Conservation (phyloP, 1,139 yeast genomes). For the Tardiomyces blankii region DNA sequence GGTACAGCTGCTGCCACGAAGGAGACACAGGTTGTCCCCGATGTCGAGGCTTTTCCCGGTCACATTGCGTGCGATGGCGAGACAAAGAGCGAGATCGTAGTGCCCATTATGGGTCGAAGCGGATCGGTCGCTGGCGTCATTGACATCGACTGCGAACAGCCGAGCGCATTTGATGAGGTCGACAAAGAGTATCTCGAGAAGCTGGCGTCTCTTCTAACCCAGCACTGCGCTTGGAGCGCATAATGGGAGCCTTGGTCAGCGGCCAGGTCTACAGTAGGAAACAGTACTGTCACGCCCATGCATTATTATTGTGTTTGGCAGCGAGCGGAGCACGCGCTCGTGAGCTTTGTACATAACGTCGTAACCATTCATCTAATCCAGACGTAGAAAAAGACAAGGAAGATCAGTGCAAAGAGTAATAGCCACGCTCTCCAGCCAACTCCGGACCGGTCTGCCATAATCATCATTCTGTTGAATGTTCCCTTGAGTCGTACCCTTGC, state of each 20-base stretch:
- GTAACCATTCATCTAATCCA: constrained; percentile 33
- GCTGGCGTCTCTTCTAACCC: constrained; percentile 41
- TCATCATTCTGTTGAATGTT: constrained; percentile 63
- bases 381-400: constrained; percentile 68
- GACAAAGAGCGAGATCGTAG: constrained; percentile 86
- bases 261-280: too few species aligned
- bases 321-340: too few species aligned
- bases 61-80: constrained; percentile 98
- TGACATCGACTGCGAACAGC: constrained; percentile 69
- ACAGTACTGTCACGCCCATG: too few species aligned
- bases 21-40: constrained; percentile 59
- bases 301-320: too few species aligned
- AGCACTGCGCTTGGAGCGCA: constrained; percentile 29
- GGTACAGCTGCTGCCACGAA: constrained; percentile 61
- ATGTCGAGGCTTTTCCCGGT: constrained; percentile 74
- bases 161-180: constrained; percentile 50
- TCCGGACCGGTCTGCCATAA: constrained; percentile 76
- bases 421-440: constrained; percentile 76
- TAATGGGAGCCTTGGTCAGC: too few species aligned
- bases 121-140: constrained; percentile 52
- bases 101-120: constrained; percentile 48
- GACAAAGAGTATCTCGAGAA: constrained; percentile 53
- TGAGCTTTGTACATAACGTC: neutral
- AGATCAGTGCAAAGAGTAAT: constrained; percentile 48
- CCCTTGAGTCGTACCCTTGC: constrained; percentile 42